Conservation (phyloP, 2,329 filamentous ascomycete genomes). For the Neocatenulostroma microsporum region DNA sequence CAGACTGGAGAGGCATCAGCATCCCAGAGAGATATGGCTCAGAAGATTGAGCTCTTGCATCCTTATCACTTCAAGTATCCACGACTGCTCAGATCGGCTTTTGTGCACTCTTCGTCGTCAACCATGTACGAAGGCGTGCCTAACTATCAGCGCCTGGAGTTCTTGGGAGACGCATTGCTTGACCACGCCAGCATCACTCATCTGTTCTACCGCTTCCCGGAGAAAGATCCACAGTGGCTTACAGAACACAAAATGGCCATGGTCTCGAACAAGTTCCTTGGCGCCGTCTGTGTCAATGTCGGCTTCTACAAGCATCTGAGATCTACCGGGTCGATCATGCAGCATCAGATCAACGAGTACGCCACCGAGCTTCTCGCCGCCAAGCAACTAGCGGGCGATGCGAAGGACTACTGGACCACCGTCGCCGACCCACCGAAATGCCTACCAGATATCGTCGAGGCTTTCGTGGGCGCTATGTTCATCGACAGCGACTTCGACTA, state of each 20-base stretch:
- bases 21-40: slow-evolving; percentile 60
- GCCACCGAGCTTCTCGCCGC: slow-evolving; percentile 52
- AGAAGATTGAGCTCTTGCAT: slow-evolving; percentile 53
- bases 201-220: slow-evolving; percentile 67
- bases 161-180: slow-evolving; percentile 79
- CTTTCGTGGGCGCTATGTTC: slow-evolving; percentile 83
- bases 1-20: slow-evolving; percentile 57
- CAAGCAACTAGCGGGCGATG: slow-evolving; percentile 41
- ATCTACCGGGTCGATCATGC: slow-evolving; percentile 44
- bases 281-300: slow-evolving; percentile 68
- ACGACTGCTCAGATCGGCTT: slow-evolving; percentile 70
- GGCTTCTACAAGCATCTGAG: slow-evolving; percentile 68
- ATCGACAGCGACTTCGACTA: slow-evolving; percentile 81
- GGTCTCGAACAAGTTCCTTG: slow-evolving; percentile 92
- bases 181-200: slow-evolving; percentile 80
- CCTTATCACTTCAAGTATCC: slow-evolving; percentile 66
- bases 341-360: slow-evolving; percentile 45
- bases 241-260: slow-evolving; percentile 99
- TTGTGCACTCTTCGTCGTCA: slow-evolving; percentile 79
- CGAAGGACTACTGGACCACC: slow-evolving; percentile 62
- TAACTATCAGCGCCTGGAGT: slow-evolving; percentile 84
- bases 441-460: slow-evolving; percentile 80
- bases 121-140: slow-evolving; percentile 69
- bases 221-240: slow-evolving; percentile 87
- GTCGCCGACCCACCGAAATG: slow-evolving; percentile 62